A percentile compares a stretch with the other conserved stretches of the same genome.
These are phyloP conservation scores for Aleurites moluccanus DNA, from an alignment of 441 rosid species.

Conservation along the genomic window DNA sequence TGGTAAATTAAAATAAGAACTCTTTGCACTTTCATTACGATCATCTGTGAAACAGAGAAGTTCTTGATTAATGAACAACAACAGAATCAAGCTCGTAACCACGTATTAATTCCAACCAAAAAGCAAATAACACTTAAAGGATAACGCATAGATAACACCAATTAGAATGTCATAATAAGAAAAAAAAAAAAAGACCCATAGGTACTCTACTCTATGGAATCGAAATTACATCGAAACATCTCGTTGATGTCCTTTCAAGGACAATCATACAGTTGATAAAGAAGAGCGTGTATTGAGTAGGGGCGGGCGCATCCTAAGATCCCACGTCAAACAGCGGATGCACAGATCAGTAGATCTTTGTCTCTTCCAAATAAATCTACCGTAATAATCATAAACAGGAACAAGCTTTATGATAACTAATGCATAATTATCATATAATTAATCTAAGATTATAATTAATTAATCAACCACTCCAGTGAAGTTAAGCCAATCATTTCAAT, in stretches of 20 bases:
- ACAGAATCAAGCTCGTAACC: neutral
- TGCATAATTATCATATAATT: neutral
- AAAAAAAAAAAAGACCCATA: neutral
- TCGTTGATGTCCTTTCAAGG: neutral
- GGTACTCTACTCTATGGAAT: neutral
- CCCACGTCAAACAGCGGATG: too few relatives aligned
- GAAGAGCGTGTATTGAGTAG: neutral
- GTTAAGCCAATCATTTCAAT: neutral
- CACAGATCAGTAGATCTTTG: neutral
- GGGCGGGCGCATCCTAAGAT: too few relatives aligned
- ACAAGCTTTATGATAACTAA: neutral
- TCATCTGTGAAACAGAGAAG: conserved; percentile 36
- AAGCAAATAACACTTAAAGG: neutral
- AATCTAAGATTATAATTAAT: too few relatives aligned
- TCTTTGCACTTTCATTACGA: conserved; percentile 37
- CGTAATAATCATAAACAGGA: neutral
- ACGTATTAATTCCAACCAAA: neutral
- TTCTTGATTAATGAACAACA: neutral
- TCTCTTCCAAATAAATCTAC: neutral
- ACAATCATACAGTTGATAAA: too few relatives aligned
- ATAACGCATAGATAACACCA: neutral
- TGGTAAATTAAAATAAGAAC: conserved; percentile 71
- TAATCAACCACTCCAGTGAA: too few relatives aligned
- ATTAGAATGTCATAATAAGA: neutral
- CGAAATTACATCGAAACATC: neutral